Evolutionary conservation across 2,329 filamentous ascomycete species (phyloP).

Genomic region (Chrysosporium queenslandicum): DNA sequence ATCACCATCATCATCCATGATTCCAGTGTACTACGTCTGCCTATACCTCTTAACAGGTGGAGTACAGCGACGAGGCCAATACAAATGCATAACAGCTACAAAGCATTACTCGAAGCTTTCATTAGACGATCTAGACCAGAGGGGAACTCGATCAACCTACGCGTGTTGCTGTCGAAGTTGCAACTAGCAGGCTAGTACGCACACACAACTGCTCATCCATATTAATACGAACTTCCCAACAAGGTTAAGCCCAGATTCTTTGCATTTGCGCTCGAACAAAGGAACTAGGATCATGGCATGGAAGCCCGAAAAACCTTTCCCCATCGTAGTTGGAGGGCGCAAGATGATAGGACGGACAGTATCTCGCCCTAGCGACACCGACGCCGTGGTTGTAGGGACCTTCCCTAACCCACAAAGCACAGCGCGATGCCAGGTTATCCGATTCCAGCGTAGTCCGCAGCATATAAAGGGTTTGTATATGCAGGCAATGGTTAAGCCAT

Average conservation of each 20-base stretch:
- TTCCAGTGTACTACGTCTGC: no score
- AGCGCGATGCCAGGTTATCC: neutral
- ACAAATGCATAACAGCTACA: neutral
- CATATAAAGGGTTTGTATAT: neutral
- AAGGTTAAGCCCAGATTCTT: neutral
- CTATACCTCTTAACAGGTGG: neutral
- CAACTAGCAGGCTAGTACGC: neutral
- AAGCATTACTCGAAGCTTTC: no score
- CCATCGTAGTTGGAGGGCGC: no score
- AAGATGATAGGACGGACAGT: no score
- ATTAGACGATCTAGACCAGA: neutral
- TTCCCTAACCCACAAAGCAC: neutral
- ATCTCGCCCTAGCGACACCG: neutral
- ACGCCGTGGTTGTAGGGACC: neutral
- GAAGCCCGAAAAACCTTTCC: neutral
- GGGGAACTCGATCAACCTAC: neutral
- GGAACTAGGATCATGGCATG: neutral
- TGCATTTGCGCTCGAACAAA: neutral
- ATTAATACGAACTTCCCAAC: neutral
- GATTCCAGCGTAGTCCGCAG: neutral
- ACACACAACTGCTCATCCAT: neutral
- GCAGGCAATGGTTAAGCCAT: neutral
- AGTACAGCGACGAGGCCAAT: neutral
- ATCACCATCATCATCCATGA: no score
- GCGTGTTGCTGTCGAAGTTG: neutral